Evolutionary conservation across 2,329 filamentous ascomycete species (phyloP).

Genomic region (Botrytis pseudocinerea): DNA sequence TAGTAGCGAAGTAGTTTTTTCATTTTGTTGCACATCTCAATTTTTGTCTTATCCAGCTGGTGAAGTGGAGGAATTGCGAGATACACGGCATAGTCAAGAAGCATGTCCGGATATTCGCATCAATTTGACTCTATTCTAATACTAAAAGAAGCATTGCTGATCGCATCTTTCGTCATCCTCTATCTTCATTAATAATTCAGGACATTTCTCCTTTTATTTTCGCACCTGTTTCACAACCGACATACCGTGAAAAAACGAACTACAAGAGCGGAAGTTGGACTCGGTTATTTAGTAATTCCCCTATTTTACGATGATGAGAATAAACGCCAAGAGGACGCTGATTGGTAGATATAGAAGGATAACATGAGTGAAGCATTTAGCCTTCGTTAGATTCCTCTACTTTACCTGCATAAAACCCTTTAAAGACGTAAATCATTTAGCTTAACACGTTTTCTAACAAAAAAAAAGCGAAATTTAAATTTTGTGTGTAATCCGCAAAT

Average conservation of each 20-base stretch:
- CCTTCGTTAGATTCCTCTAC: neutral
- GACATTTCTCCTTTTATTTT: neutral
- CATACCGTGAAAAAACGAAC: rapidly evolving
- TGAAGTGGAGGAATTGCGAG: neutral
- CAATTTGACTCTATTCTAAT: neutral
- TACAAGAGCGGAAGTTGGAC: neutral
- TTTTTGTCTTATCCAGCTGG: neutral
- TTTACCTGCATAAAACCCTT: rapidly evolving
- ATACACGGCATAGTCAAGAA: neutral
- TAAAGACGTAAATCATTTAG: neutral
- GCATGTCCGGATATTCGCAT: neutral
- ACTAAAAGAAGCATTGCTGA: neutral
- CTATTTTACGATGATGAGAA: neutral
- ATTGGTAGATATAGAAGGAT: no score
- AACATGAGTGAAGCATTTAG: neutral
- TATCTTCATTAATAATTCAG: rapidly evolving
- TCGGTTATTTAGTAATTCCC: neutral
- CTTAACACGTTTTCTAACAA: neutral
- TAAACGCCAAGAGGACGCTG: rapidly evolving
- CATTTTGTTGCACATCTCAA: neutral
- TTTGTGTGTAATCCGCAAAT: neutral
- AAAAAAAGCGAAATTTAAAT: rapidly evolving
- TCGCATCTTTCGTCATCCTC: neutral
- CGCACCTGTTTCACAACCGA: rapidly evolving
- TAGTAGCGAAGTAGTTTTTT: rapidly evolving